Percentiles rank a stretch among this genome's conserved stretches.
Conservation (phyloP, 495 filamentous ascomycete genomes). For the Trichoderma orchidacearum region DNA sequence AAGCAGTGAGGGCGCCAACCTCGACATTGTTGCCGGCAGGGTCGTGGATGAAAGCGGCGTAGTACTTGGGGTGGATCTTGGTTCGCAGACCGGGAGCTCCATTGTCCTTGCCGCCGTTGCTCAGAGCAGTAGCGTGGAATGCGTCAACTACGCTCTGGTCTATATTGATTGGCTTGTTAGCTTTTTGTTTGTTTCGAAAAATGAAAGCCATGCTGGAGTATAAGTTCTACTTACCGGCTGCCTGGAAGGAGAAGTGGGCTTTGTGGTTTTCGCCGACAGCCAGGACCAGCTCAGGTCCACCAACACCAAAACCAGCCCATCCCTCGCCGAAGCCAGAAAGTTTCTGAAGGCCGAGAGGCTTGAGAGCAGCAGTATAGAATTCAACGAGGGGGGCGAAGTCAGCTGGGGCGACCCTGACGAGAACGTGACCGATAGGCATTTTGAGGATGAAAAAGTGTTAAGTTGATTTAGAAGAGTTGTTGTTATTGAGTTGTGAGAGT, state of each 20-base stretch:
- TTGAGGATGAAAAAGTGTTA: not conserved
- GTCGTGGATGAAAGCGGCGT: conserved; percentile 19
- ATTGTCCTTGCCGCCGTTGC: not conserved
- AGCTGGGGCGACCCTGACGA: conserved; percentile 9
- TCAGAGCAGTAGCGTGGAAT: not conserved
- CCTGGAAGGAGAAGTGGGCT: conserved; percentile 13
- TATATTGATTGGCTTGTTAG: conserved; percentile 5
- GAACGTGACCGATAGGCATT: conserved; percentile 14
- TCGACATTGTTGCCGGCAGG: conserved; percentile 34
- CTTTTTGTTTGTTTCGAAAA: too few relatives aligned
- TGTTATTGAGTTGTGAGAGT: not conserved
- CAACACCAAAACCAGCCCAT: not conserved
- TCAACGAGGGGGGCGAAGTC: conserved; percentile 10
- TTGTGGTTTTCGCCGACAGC: not conserved
- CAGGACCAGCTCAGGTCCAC: not conserved
- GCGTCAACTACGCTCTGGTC: conserved; percentile 3
- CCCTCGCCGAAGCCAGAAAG: not conserved
- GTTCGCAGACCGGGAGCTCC: not conserved
- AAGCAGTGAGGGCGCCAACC: conserved; percentile 6
- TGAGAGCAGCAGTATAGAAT: conserved; percentile 22
- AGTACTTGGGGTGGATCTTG: not conserved
- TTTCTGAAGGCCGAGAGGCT: conserved; percentile 11
- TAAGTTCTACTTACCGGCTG: conserved; percentile 6
- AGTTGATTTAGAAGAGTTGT: not conserved
- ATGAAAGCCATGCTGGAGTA: too few relatives aligned